These are phyloP conservation scores for Paramecium octaurelia DNA, from an alignment of 73 alveolate species.

Conservation along the genomic window DNA sequence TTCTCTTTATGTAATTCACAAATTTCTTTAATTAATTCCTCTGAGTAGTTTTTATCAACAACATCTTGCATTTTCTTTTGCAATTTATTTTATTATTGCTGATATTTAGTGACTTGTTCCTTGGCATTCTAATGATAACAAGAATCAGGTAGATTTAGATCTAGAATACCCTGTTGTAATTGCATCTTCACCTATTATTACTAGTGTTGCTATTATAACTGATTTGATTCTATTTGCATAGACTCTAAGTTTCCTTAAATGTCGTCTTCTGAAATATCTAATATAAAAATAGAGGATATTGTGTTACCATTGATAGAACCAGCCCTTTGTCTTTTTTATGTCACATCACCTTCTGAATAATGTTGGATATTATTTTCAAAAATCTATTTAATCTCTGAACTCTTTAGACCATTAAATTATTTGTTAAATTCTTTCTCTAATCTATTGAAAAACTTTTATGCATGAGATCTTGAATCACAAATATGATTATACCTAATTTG, in stretches of 20 bases:
- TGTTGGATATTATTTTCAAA: constrained; percentile 34
- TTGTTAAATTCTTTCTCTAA: constrained; percentile 60
- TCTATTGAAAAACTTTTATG: constrained; percentile 79
- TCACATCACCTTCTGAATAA: not conserved
- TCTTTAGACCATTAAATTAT: constrained; percentile 23
- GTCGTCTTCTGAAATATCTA: constrained; percentile 5
- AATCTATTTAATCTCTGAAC: constrained; percentile 21
- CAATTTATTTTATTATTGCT: not conserved
- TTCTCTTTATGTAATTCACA: not conserved
- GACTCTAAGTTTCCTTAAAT: not conserved
- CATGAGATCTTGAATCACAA: constrained; percentile 65
- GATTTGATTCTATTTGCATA: not conserved
- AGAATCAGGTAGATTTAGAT: not conserved
- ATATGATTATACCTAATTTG: constrained; percentile 51
- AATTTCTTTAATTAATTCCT: not conserved
- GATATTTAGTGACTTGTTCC: not conserved
- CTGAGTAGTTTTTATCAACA: not conserved
- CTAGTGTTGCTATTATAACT: not conserved
- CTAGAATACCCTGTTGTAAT: not conserved
- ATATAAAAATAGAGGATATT: not conserved
- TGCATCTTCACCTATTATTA: not conserved
- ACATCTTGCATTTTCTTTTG: not conserved
- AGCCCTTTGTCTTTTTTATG: not conserved
- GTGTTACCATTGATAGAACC: not conserved
- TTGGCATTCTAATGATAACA: not conserved